These are phyloP conservation scores for Candida nemodendra DNA, from an alignment of 805 yeast genomes.

Conservation along the genomic window DNA sequence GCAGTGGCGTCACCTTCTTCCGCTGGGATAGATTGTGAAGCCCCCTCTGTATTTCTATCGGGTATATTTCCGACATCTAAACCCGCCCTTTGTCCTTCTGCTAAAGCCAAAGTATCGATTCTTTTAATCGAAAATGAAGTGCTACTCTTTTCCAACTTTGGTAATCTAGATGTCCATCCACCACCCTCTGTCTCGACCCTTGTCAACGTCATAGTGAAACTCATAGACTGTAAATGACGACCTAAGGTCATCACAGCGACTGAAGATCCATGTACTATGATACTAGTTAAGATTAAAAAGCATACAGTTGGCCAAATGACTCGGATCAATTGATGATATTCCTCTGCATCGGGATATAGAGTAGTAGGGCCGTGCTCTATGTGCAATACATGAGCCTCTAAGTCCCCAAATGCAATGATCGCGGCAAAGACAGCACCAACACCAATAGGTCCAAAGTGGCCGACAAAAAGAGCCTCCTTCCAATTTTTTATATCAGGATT, in stretches of 20 bases:
- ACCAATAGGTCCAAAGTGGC: constrained; percentile 79
- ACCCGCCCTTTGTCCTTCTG: constrained; percentile 12
- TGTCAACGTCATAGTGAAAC: constrained; percentile 88
- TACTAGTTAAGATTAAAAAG: constrained; percentile 52
- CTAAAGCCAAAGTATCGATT: constrained; percentile 60
- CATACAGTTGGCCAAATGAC: constrained; percentile 52
- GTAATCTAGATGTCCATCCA: constrained; percentile 94
- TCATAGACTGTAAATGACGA: constrained; percentile 84
- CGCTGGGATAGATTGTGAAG: background rate
- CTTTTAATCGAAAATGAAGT: constrained; percentile 80
- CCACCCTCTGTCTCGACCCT: constrained; percentile 55
- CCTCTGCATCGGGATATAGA: constrained; percentile 27
- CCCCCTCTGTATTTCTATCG: constrained; percentile 15
- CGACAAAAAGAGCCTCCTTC: constrained; percentile 69
- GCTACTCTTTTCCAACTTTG: constrained; percentile 68
- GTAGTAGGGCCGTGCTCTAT: constrained; percentile 35
- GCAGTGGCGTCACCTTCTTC: constrained; percentile 22
- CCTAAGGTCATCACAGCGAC: constrained; percentile 67
- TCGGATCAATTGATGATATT: constrained; percentile 32
- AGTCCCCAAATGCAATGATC: constrained; percentile 33
- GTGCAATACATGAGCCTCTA: constrained; percentile 37
- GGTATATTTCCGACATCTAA: constrained; percentile 5
- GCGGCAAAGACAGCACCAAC: constrained; percentile 38
- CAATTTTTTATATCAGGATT: constrained; percentile 62
- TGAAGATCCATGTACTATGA: constrained; percentile 61